Conservation (phyloP, 495 filamentous ascomycete species). For the Clohesyomyces aquaticus region DNA sequence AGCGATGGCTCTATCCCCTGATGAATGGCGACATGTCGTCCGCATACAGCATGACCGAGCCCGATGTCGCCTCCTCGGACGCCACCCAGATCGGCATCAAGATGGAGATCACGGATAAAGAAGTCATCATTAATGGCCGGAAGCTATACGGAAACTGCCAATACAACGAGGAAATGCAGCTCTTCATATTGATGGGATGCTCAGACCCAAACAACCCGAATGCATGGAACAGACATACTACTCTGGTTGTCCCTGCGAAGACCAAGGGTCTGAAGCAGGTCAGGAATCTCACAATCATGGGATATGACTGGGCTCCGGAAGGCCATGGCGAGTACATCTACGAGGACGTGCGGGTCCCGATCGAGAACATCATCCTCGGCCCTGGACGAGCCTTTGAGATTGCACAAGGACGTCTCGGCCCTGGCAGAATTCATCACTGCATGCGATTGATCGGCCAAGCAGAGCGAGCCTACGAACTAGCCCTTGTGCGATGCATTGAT, state of each 20-base stretch:
- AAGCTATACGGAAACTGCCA: conserved; percentile 51
- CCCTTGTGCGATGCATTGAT: conserved; percentile 47
- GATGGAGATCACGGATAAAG: conserved; percentile 45
- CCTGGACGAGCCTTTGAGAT: conserved; percentile 53
- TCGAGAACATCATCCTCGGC: conserved; percentile 50
- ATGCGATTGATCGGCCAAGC: conserved; percentile 51
- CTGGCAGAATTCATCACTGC: conserved; percentile 51
- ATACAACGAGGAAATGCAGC: conserved; percentile 45
- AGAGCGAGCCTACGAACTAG: conserved; percentile 50
- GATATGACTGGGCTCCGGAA: conserved; percentile 51
- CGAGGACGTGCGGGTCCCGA: conserved; percentile 49
- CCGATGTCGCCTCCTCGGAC: conserved; percentile 49
- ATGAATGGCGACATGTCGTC: conserved; percentile 47
- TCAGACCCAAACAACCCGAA: conserved; percentile 49
- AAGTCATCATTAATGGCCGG: conserved; percentile 49
- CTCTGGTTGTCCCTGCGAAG: conserved; percentile 47
- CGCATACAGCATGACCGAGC: conserved; percentile 52
- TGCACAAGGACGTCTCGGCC: conserved; percentile 50
- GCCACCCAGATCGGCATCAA: conserved; percentile 48
- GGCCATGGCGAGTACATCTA: conserved; percentile 52
- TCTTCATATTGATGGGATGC: conserved; percentile 53
- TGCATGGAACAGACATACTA: conserved; percentile 48
- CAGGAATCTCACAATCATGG: conserved; percentile 50
- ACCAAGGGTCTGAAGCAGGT: conserved; percentile 47
- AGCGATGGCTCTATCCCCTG: conserved; percentile 50